Evolutionary conservation across 257 asterid genomes (phyloP).

Genomic region (Handroanthus guayacan): DNA sequence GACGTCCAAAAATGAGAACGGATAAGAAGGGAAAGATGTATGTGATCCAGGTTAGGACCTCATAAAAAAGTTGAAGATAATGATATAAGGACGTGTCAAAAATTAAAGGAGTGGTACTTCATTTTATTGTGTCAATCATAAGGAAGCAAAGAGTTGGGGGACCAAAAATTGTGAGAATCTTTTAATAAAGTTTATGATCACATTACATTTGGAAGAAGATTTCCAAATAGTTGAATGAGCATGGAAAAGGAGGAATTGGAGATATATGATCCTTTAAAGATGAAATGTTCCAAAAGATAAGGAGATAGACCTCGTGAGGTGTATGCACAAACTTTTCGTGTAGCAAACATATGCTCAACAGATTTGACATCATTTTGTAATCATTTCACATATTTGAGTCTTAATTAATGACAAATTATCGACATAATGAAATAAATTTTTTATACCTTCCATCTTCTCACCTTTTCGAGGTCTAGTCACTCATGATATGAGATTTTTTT

Average conservation of each 20-base stretch:
- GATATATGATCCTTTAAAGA: conserved; percentile 43
- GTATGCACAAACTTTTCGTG: conserved; percentile 33
- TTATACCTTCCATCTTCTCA: not conserved
- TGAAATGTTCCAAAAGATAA: conserved; percentile 75
- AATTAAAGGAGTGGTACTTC: not conserved
- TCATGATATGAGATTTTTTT: too few relatives aligned
- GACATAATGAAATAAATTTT: not conserved
- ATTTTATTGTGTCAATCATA: conserved; percentile 38
- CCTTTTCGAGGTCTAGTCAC: not conserved
- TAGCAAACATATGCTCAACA: conserved; percentile 39
- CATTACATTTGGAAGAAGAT: conserved; percentile 32
- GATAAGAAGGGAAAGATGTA: not conserved
- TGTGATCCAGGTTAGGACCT: not conserved
- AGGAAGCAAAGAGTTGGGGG: conserved; percentile 38
- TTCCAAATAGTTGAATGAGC: conserved; percentile 44
- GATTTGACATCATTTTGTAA: conserved; percentile 38
- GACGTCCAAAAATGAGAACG: not conserved
- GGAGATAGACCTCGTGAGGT: conserved; percentile 49
- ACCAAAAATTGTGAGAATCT: conserved; percentile 46
- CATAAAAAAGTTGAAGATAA: not conserved
- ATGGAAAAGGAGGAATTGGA: conserved; percentile 31
- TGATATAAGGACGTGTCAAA: not conserved
- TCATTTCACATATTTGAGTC: conserved; percentile 21
- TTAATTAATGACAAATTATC: conserved; percentile 17
- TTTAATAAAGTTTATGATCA: conserved; percentile 33